Percentiles rank a stretch among this genome's conserved stretches.
Conservation (phyloP, 2,329 filamentous ascomycete genomes). For the Aspergillus transmontanensis region DNA sequence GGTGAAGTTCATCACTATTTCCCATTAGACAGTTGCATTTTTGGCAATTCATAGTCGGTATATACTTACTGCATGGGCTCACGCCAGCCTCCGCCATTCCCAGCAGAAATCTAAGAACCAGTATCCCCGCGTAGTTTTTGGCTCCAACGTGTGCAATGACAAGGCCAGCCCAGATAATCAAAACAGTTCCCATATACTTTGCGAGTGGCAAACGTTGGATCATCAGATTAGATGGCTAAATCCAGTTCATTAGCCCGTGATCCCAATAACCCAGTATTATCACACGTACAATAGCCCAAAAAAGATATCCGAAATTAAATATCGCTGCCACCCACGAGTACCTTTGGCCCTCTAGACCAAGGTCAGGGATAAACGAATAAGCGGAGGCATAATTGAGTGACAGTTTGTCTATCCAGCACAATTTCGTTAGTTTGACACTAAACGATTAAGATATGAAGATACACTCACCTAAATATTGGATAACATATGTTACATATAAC, state of each 20-base stretch:
- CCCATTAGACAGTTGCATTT: constrained; percentile 4
- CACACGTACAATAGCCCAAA: constrained; percentile 14
- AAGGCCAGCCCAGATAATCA: constrained; percentile 46
- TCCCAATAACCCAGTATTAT: neutral
- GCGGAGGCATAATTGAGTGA: constrained; percentile 42
- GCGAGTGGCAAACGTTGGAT: constrained; percentile 48
- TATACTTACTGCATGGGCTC: constrained; percentile 31
- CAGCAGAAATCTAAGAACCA: constrained; percentile 51
- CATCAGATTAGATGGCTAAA: constrained; percentile 41
- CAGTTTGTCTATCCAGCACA: constrained; percentile 26
- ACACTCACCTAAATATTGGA: constrained; percentile 48
- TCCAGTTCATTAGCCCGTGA: constrained; percentile 26
- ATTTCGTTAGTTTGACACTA: neutral
- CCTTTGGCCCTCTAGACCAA: constrained; percentile 44
- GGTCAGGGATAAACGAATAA: constrained; percentile 47
- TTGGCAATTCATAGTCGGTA: neutral
- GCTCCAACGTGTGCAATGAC: constrained; percentile 42
- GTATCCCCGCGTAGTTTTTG: constrained; percentile 44
- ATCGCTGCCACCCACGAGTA: constrained; percentile 51
- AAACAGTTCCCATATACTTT: constrained; percentile 45
- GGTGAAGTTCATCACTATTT: constrained; percentile 35
- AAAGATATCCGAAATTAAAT: constrained; percentile 49
- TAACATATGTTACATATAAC: constrained; percentile 45
- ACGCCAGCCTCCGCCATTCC: constrained; percentile 46
- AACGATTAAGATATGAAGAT: neutral